Evolutionary conservation across 2,329 filamentous ascomycete genomes (phyloP).

Genomic region (Dactylellina sp.): DNA sequence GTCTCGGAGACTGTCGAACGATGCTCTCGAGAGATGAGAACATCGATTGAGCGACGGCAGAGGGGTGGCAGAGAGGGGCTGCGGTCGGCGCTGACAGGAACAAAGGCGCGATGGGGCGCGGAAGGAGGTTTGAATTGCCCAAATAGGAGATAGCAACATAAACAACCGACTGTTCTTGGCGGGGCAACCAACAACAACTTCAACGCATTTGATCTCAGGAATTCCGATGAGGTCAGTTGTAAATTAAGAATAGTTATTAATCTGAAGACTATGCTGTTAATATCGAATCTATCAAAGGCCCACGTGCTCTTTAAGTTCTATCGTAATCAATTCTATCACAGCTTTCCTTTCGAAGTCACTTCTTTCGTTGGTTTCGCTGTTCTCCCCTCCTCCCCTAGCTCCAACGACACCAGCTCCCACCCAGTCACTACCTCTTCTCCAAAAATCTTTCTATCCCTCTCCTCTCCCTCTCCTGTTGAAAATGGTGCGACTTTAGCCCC

Average conservation of each 20-base stretch:
- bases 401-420: slow-evolving; percentile 61
- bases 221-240: too few species aligned
- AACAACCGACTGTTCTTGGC: slow-evolving; percentile 21
- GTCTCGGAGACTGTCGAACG: neutral
- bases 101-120: neutral
- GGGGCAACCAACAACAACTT: too few species aligned
- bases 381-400: slow-evolving; percentile 61
- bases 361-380: slow-evolving; percentile 42
- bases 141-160: slow-evolving; percentile 25
- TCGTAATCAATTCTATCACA: neutral
- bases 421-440: slow-evolving; percentile 64
- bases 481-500: slow-evolving; percentile 27
- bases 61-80: neutral
- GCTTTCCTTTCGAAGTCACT: neutral
- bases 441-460: slow-evolving; percentile 68
- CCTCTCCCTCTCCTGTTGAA: slow-evolving; percentile 64
- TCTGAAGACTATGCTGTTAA: too few species aligned
- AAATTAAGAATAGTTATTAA: too few species aligned
- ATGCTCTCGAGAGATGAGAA: neutral
- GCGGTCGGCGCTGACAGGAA: slow-evolving; percentile 3
- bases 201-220: too few species aligned
- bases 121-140: slow-evolving; percentile 46
- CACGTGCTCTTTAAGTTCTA: too few species aligned
- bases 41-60: neutral
- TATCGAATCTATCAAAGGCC: too few species aligned